A percentile compares a stretch with the other conserved stretches of the same genome.
Evolutionary conservation across 306 rosid species (phyloP).

Genomic region (Fragaria vesca): DNA sequence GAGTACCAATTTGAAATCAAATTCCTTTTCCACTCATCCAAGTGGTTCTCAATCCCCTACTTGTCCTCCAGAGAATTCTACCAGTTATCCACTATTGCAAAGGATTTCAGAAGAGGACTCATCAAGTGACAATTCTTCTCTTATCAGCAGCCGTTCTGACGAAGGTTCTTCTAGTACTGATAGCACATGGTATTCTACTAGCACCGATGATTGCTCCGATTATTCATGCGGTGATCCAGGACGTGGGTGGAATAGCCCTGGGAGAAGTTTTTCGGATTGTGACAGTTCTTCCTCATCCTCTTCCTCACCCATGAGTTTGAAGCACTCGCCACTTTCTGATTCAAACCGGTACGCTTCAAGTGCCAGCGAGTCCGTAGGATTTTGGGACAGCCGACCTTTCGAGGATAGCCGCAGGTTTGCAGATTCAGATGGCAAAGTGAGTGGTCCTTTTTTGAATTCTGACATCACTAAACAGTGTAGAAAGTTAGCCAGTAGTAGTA

Average conservation of each 20-base stretch:
- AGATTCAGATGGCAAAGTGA: slow-evolving; percentile 32
- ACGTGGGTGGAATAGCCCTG: slow-evolving; percentile 38
- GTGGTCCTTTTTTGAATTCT: slow-evolving; percentile 47
- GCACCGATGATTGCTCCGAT: slow-evolving; percentile 76
- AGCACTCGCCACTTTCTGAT: slow-evolving; percentile 59
- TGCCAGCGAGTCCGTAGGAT: slow-evolving; percentile 27
- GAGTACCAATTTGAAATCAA: slow-evolving; percentile 36
- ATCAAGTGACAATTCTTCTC: slow-evolving; percentile 86
- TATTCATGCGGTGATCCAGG: slow-evolving; percentile 75
- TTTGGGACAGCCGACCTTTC: slow-evolving; percentile 16
- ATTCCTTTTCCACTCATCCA: slow-evolving; percentile 24
- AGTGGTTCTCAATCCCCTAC: slow-evolving; percentile 27
- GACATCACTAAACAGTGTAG: slow-evolving; percentile 48
- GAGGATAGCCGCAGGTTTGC: slow-evolving; percentile 19
- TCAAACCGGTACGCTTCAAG: slow-evolving; percentile 48
- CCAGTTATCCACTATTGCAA: slow-evolving; percentile 35
- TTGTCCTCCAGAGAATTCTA: slow-evolving; percentile 33
- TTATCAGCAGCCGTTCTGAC: slow-evolving; percentile 71
- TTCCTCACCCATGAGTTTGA: slow-evolving; percentile 49
- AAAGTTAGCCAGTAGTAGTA: slow-evolving; percentile 50
- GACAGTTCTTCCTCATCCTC: slow-evolving; percentile 54
- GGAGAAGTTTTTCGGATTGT: slow-evolving; percentile 47
- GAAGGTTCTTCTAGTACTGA: slow-evolving; percentile 89
- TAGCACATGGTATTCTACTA: slow-evolving; percentile 59
- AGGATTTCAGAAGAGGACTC: slow-evolving; percentile 73